Evolutionary conservation across 352 stramenopile genomes (phyloP).

Genomic region (Globisporangium camurandrum): DNA sequence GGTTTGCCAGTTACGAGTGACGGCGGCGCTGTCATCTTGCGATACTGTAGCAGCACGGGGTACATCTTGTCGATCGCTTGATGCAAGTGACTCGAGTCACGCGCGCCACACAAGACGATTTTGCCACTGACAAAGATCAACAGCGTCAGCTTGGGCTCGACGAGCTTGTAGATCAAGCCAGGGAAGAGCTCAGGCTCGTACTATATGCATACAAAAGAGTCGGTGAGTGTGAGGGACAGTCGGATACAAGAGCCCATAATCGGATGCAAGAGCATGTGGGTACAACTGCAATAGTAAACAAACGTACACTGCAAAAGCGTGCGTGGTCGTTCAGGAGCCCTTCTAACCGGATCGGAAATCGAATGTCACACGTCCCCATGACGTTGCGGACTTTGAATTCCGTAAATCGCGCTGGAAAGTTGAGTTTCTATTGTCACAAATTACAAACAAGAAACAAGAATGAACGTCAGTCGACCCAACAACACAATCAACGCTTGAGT

Average conservation of each 20-base stretch:
- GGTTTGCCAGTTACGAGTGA: slow-evolving; percentile 64
- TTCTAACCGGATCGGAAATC: slow-evolving; percentile 98
- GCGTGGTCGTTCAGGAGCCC: slow-evolving; percentile 95
- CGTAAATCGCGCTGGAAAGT: slow-evolving; percentile 78
- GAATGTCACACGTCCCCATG: slow-evolving; percentile 95
- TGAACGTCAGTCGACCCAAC: background rate
- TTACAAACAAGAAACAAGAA: background rate
- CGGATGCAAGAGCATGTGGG: background rate
- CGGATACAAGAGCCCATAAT: background rate
- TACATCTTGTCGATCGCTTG: slow-evolving; percentile 49
- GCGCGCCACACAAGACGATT: slow-evolving; percentile 94
- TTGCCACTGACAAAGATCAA: slow-evolving; percentile 99
- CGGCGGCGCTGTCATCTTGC: slow-evolving; percentile 66
- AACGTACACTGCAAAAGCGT: slow-evolving; percentile 89
- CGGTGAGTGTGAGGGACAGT: background rate
- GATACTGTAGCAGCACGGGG: slow-evolving; percentile 45
- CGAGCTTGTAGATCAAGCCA: slow-evolving; percentile 98
- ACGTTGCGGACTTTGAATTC: slow-evolving; percentile 97
- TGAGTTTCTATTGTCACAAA: slow-evolving; percentile 67
- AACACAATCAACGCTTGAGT: too few relatives aligned
- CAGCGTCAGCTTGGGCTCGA: slow-evolving; percentile 96
- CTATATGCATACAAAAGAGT: slow-evolving; percentile 12
- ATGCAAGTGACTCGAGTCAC: slow-evolving; percentile 34
- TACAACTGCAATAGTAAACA: too few relatives aligned
- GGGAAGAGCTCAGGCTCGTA: slow-evolving; percentile 99